Base-by-base conservation (phyloP, 2,329 filamentous ascomycete species). In the Simplicillium aogashimaense region DNA sequence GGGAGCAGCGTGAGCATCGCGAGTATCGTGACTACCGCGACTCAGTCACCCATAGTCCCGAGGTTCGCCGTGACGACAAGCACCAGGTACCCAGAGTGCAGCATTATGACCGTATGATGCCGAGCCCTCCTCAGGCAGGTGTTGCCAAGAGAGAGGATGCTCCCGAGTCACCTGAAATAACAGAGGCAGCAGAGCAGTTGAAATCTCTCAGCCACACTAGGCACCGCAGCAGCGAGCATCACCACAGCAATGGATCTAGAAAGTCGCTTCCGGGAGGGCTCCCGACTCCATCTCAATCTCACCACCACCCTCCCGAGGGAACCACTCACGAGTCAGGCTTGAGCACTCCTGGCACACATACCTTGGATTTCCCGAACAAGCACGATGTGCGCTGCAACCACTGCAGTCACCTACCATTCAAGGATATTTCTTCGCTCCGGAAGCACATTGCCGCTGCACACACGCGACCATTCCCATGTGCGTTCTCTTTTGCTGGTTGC, bases 401-500 rank as follows among this genome's bases (percentile, higher is more conserved):
- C 39, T 82, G 78, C 53, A 78, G 69, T 38, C 77, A 81, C 52
- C 69, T 73, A 0, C 78, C 78, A 2, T 82, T 82, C 53, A 81
- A 81, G 48, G 78, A 82, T 52, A 76, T 72, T 0, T 81, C 78
- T 1, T 79, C 78, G 0, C 58, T 82, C 30, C 69, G 77, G 28
- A 82, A 82, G 50, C 79, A 83, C 50, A 73, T 83, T 37, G 78
- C 79, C 6, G 78, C 79, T 2, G 76, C 78, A 2, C 81, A 84
- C 46, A 83, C 79, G 0, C 72, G 80, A 15, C 80, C 81, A 0
- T 97, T 95, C 51, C 78, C 81, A 1, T 98, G 90, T 55, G 85
- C 86, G 3, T 90, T 95, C 55, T 79, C 81, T 1, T 81, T 81
- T 51, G 94, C 90, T 32, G 86, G 85, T 14, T 98, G 90, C 58